Base-by-base conservation (phyloP, 2,329 filamentous ascomycete species). In the Gremmenia infestans region DNA sequence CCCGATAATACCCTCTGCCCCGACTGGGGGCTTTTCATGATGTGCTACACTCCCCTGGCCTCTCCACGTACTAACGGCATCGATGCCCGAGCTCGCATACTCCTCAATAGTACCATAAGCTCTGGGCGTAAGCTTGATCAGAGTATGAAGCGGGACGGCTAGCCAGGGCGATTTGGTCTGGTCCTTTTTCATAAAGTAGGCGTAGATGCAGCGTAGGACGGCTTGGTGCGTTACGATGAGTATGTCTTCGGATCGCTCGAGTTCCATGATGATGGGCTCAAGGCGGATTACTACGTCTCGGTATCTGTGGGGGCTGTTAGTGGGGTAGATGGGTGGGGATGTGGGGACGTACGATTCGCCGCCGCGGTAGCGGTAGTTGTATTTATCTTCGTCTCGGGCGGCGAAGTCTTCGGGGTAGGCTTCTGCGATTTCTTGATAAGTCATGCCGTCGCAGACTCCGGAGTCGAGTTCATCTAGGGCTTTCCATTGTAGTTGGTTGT, bases 181-280 rank as follows among this genome's bases (percentile, higher is more conserved):
- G 53, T 91, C 87, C 67, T 94, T 91, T 68, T 97, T 96, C 88
- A 97, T 96, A 72, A 97, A 99, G 73, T 99, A 99, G 32, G 94
- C 91, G 70, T 97, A 99, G 67, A 99, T 96, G 77, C 94, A 99
- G 57, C 94, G 85, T 60, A 99, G 79, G 36, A 99, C 93, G 14
- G 94, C 94, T 75, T 99, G 94, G 72, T 99, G 94, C 3, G 94
- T 97, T 59, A 99, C 91, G 65, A 99, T 97, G 58, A 99, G 84
- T 63, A 99, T 96, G 70, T 99, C 95, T 73, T 97, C 94, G 65
- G 87, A 91, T 60, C 94, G 85, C 73, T 99, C 94, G 52, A 99
- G 80, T 72, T 99, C 94, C 94, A 99, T 99, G 75, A 99, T 99
- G 74, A 99, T 99, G 60, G 94, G 94, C 70, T 99, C 94, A 0